Base-by-base conservation (phyloP, 306 rosid genomes). In the Cicer judaicum region DNA sequence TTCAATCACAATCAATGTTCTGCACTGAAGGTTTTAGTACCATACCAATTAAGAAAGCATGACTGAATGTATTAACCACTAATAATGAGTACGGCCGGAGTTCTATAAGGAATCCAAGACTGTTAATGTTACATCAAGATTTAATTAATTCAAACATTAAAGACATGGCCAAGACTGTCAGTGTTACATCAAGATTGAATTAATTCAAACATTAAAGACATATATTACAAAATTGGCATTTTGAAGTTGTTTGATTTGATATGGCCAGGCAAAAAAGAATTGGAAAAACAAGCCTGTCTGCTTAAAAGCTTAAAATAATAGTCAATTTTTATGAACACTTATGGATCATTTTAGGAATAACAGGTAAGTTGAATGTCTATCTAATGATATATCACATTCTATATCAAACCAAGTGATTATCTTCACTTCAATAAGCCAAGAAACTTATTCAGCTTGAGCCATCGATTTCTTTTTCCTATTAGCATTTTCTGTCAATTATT, bases 381-480 rank as follows among this genome's bases (percentile, higher is more conserved):
- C 40, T 49, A n/a, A 49, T 13, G 61, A 18, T 54, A 11, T 71
- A 46, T 70, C 73, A 42, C 48, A 16, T 55, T 55, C 64, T 54
- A 76, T 61, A 36, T 66, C 39, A 21, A 50, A 75, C 59, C 19
- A 70, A 73, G 70, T 67, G 29, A 18, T 55, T 36, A 18, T 24
- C 56, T 57, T 72, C 15, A 42, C 42, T 65, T 66, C 55, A 41
- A 10, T 5, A 76, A 75, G 46, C 56, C 64, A 64, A 54, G 57
- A 81, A 64, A 63, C 54, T 12, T 34, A 1, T 9, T 59, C 67
- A 38, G 24, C 29, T 16, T 57, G 39, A 74, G 10, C n/a, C 36
- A 7, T 40, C 24, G 40, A 13, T 11, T 38, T 42, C 16, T 39
- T 7, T 65, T 63, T 7, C 41, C 36, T 47, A 47, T 41, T 29